Evolutionary conservation across 192 early-diverging fungal species (phyloP).

Genomic region (Coemansia sp.): DNA sequence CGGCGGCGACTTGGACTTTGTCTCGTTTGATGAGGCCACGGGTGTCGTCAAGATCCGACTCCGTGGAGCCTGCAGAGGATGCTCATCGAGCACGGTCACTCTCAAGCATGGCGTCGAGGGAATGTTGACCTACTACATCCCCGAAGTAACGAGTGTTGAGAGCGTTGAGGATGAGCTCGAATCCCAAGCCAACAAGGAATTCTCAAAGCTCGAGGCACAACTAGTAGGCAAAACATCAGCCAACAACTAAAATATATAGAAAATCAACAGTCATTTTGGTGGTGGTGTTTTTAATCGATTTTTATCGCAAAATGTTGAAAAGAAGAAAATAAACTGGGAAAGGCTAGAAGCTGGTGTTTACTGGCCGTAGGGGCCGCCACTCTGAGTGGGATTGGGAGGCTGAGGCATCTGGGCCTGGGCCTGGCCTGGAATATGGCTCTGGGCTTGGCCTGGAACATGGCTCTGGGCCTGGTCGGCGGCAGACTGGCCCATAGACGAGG

Average conservation of each 20-base stretch:
- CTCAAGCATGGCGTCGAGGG: constrained; percentile 99
- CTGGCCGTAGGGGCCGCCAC: not conserved
- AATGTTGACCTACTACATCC: constrained; percentile 99
- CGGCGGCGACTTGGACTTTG: constrained; percentile 97
- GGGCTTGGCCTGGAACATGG: not conserved
- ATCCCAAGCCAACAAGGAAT: constrained; percentile 73
- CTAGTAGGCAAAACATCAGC: constrained; percentile 9
- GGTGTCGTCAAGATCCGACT: constrained; percentile 90
- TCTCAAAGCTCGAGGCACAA: constrained; percentile 81
- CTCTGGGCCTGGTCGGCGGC: not conserved
- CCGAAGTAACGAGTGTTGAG: constrained; percentile 85
- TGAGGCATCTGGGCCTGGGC: not conserved
- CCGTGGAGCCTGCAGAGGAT: constrained; percentile 94
- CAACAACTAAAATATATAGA: not conserved
- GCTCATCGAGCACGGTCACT: constrained; percentile 84
- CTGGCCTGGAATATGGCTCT: not conserved
- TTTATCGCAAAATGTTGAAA: constrained; percentile 1
- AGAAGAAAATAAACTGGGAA: not conserved
- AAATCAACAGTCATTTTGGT: not conserved
- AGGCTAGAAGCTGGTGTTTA: not conserved
- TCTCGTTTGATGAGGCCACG: constrained; percentile 74
- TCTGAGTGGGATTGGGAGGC: constrained; percentile 2
- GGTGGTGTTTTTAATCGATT: not conserved
- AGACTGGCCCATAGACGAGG: constrained; percentile 16
- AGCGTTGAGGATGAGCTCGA: constrained; percentile 90